Conservation (phyloP, 2,329 filamentous ascomycete genomes). For the Cryphonectria parasitica region DNA sequence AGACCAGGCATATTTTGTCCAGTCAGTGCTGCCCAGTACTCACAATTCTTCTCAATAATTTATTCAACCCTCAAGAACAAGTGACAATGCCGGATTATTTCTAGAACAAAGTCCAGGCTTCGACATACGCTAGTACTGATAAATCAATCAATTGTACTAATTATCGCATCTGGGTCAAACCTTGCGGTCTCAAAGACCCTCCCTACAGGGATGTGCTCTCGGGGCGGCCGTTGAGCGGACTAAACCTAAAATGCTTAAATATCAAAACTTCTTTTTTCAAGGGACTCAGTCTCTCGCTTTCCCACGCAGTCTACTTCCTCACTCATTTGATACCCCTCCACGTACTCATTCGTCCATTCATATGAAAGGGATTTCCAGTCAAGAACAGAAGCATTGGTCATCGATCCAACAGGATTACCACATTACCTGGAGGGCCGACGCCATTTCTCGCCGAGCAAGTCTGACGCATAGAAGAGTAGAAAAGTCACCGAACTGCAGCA, state of each 20-base stretch:
- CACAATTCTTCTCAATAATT: too few species aligned
- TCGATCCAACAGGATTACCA: neutral
- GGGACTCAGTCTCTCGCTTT: neutral
- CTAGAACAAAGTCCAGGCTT: neutral
- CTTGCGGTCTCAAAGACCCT: neutral
- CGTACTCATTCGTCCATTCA: neutral
- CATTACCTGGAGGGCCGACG: neutral
- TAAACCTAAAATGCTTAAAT: neutral
- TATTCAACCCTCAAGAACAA: neutral
- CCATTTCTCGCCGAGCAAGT: neutral
- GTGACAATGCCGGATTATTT: neutral
- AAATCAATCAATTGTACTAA: too few species aligned
- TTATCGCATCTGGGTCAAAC: slow-evolving; percentile 2
- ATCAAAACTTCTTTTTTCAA: neutral
- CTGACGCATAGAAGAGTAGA: neutral
- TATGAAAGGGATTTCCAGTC: neutral
- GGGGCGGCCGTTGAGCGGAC: slow-evolving; percentile 6
- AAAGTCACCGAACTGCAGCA: slow-evolving; percentile 10
- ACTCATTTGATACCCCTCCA: neutral
- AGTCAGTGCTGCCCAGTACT: too few species aligned
- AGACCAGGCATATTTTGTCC: too few species aligned
- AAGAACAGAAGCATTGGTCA: neutral
- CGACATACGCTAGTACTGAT: neutral
- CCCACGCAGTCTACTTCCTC: neutral
- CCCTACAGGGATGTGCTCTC: slow-evolving; percentile 7